Conservation (phyloP, 805 yeast species). For the Candida orba region DNA sequence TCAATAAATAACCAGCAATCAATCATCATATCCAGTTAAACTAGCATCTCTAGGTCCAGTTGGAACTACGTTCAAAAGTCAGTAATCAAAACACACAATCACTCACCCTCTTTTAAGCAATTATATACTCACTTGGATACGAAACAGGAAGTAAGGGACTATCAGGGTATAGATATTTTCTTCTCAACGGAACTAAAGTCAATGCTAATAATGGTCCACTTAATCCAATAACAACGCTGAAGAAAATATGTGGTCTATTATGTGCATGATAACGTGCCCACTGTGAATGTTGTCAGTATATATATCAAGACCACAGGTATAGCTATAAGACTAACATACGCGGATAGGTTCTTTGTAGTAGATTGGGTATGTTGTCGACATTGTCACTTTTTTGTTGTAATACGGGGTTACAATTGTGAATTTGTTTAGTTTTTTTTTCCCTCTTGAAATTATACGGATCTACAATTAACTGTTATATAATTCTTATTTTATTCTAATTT, state of each 20-base stretch:
- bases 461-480: neutral
- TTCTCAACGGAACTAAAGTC: constrained; percentile 59
- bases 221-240: constrained; percentile 54
- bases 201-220: constrained; percentile 60
- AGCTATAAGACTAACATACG: constrained; percentile 41
- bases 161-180: constrained; percentile 57
- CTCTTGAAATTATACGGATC: neutral
- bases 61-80: constrained; percentile 31
- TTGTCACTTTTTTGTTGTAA: too few relatives aligned
- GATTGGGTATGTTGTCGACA: constrained; percentile 33
- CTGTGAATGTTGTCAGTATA: constrained; percentile 24
- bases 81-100: neutral
- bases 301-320: too few relatives aligned
- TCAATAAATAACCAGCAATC: constrained; percentile 1
- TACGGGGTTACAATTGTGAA: too few relatives aligned
- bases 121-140: constrained; percentile 31
- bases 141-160: constrained; percentile 55
- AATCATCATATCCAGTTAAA: constrained; percentile 52
- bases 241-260: constrained; percentile 68
- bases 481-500: neutral
- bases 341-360: constrained; percentile 57
- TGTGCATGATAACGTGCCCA: constrained; percentile 73
- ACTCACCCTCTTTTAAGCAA: too few relatives aligned
- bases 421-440: too few relatives aligned
- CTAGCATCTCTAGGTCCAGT: constrained; percentile 40